phyloP scores from a whole-genome alignment of 108 stramenopile genomes.

The Pseudonitzschia multistriata region DNA sequence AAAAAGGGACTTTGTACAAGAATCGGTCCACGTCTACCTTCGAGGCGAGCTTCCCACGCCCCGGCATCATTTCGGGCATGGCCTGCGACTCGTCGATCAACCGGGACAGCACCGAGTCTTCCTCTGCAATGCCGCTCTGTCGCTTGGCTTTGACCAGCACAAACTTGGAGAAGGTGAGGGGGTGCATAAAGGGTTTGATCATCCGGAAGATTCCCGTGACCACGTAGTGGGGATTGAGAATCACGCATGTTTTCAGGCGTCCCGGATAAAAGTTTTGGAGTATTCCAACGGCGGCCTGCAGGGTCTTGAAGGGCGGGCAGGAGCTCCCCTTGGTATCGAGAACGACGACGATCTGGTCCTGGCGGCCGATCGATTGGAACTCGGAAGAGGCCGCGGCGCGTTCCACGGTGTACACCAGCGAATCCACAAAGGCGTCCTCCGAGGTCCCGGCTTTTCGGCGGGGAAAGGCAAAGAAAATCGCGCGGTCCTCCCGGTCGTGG shows the following conservation, averaged over 20 bases:
- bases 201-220: slow-evolving; percentile 26
- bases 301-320: slow-evolving; percentile 24
- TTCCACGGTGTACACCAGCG: slow-evolving; percentile 33
- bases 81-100: slow-evolving; percentile 12
- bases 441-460: slow-evolving; percentile 8
- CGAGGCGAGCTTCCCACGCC: slow-evolving; percentile 19
- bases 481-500: slow-evolving; percentile 29
- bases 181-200: slow-evolving; percentile 33
- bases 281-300: slow-evolving; percentile 19
- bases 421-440: slow-evolving; percentile 27
- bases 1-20: slow-evolving; percentile 35
- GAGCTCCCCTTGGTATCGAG: slow-evolving; percentile 21
- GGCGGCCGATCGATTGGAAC: slow-evolving; percentile 17
- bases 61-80: slow-evolving; percentile 19
- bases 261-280: slow-evolving; percentile 39
- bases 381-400: slow-evolving; percentile 38
- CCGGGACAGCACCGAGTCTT: slow-evolving; percentile 4
- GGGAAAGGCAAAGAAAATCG: slow-evolving; percentile 27
- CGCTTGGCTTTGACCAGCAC: slow-evolving; percentile 10
- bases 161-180: slow-evolving; percentile 26
- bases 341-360: slow-evolving; percentile 33
- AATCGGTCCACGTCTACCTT: slow-evolving; percentile 22
- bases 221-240: slow-evolving; percentile 37
- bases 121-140: not conserved
- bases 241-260: slow-evolving; percentile 36